Percentiles rank a stretch among this genome's conserved stretches.
These are phyloP conservation scores for Beauveria scarabaeidicola DNA, from an alignment of 2,329 filamentous ascomycete species.

Conservation along the genomic window DNA sequence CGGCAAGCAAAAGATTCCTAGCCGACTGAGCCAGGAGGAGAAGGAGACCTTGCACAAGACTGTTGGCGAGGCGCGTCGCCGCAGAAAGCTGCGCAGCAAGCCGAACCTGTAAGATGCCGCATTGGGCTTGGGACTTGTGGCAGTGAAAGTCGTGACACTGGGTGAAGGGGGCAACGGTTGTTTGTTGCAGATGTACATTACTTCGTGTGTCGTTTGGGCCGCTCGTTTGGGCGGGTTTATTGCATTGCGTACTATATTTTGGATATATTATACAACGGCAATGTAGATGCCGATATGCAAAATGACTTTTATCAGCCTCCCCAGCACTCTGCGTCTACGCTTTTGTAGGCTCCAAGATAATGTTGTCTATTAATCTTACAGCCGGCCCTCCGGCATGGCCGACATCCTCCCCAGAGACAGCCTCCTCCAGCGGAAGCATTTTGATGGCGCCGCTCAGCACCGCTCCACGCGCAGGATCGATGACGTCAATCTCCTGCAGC, in stretches of 20 bases:
- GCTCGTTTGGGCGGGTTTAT: background rate
- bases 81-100: slow-evolving; percentile 41
- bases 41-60: slow-evolving; percentile 33
- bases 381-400: slow-evolving; percentile 63
- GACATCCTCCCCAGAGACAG: slow-evolving; percentile 62
- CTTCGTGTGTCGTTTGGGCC: background rate
- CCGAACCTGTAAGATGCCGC: slow-evolving; percentile 36
- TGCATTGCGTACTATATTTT: background rate
- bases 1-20: slow-evolving; percentile 27
- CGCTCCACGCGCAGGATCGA: slow-evolving; percentile 64
- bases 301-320: background rate
- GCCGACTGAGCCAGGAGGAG: slow-evolving; percentile 43
- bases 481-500: slow-evolving; percentile 64
- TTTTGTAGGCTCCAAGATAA: slow-evolving; percentile 51
- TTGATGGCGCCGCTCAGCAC: slow-evolving; percentile 86
- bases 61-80: slow-evolving; percentile 38
- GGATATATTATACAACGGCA: slow-evolving; percentile 8
- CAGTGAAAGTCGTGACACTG: too few species aligned
- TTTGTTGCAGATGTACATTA: slow-evolving; percentile 4
- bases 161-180: background rate
- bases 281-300: background rate
- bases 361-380: slow-evolving; percentile 90
- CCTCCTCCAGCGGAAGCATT: slow-evolving; percentile 72
- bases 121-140: background rate
- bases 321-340: background rate